These are phyloP conservation scores for Lenzites betulinus DNA, from an alignment of 768 basidiomycete species.

Conservation along the genomic window DNA sequence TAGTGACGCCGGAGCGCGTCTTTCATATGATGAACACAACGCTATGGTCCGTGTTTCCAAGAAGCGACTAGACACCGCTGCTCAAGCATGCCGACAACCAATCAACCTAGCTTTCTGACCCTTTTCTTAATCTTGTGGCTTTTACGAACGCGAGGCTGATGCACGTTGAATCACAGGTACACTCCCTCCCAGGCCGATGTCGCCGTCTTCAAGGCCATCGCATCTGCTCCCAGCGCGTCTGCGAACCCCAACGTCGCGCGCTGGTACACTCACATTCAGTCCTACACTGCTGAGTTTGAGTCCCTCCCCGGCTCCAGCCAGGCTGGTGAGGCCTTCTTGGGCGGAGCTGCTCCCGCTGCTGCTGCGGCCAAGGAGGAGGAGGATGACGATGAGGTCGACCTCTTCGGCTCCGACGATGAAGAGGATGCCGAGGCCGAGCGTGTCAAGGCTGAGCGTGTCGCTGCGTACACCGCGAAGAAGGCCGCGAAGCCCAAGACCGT, in stretches of 20 bases:
- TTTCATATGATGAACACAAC: slow-evolving; percentile 58
- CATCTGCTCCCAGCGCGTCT: slow-evolving; percentile 63
- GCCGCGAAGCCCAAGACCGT: slow-evolving; percentile 83
- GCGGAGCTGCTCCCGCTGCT: slow-evolving; percentile 47
- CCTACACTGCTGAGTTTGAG: slow-evolving; percentile 76
- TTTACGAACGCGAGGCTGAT: not conserved
- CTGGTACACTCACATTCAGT: slow-evolving; percentile 95
- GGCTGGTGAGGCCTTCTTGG: slow-evolving; percentile 74
- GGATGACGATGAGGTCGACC: slow-evolving; percentile 56
- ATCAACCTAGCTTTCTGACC: slow-evolving; percentile 75
- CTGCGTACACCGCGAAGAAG: slow-evolving; percentile 92
- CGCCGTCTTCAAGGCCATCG: slow-evolving; percentile 81
- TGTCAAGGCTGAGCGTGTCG: slow-evolving; percentile 85
- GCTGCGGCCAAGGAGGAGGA: slow-evolving; percentile 42
- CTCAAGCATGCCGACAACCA: slow-evolving; percentile 68
- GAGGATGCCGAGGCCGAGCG: slow-evolving; percentile 55
- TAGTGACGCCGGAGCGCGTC: slow-evolving; percentile 10
- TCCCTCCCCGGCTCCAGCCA: slow-evolving; percentile 84
- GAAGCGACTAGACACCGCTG: slow-evolving; percentile 93
- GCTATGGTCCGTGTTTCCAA: slow-evolving; percentile 99
- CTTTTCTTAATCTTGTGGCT: not conserved
- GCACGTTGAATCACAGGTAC: slow-evolving; percentile 53
- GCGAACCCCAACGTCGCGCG: slow-evolving; percentile 74
- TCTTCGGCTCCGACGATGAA: slow-evolving; percentile 73
- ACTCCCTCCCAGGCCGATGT: slow-evolving; percentile 95